phyloP scores from a whole-genome alignment of 2,329 filamentous ascomycete species.

The Dendryphion nanum region DNA sequence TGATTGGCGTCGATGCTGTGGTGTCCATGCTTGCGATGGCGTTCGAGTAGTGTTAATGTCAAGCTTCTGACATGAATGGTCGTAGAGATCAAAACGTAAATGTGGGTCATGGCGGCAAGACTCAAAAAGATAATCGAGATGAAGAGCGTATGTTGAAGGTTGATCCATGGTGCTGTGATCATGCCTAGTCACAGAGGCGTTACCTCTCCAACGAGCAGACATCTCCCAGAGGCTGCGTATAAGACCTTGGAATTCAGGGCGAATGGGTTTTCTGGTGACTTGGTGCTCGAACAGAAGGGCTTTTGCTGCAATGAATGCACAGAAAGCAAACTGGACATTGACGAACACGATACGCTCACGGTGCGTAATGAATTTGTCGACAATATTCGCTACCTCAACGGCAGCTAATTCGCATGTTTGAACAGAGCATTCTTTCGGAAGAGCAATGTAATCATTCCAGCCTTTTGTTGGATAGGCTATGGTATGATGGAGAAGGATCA shows the following conservation, averaged over 20 bases:
- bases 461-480: slow-evolving; percentile 29
- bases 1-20: background rate
- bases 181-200: background rate
- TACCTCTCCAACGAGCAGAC: slow-evolving; percentile 22
- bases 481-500: slow-evolving; percentile 34
- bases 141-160: slow-evolving; percentile 24
- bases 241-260: slow-evolving; percentile 24
- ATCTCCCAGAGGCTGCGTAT: slow-evolving; percentile 27
- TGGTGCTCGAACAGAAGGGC: slow-evolving; percentile 29
- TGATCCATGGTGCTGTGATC: slow-evolving; percentile 10
- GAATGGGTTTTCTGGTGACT: slow-evolving; percentile 13
- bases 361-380: slow-evolving; percentile 30
- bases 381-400: slow-evolving; percentile 32
- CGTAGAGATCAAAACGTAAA: slow-evolving; percentile 31
- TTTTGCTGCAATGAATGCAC: slow-evolving; percentile 32
- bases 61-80: slow-evolving; percentile 21
- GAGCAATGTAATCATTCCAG: slow-evolving; percentile 31
- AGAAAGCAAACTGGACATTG: slow-evolving; percentile 34
- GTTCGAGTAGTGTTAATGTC: background rate
- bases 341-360: slow-evolving; percentile 29
- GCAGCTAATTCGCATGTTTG: slow-evolving; percentile 35
- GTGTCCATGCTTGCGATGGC: background rate
- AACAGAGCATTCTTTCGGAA: slow-evolving; percentile 32
- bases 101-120: slow-evolving; percentile 17
- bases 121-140: slow-evolving; percentile 22